Evolutionary conservation across 2,329 filamentous ascomycete genomes (phyloP).

Genomic region (Fusarium marasasianum): DNA sequence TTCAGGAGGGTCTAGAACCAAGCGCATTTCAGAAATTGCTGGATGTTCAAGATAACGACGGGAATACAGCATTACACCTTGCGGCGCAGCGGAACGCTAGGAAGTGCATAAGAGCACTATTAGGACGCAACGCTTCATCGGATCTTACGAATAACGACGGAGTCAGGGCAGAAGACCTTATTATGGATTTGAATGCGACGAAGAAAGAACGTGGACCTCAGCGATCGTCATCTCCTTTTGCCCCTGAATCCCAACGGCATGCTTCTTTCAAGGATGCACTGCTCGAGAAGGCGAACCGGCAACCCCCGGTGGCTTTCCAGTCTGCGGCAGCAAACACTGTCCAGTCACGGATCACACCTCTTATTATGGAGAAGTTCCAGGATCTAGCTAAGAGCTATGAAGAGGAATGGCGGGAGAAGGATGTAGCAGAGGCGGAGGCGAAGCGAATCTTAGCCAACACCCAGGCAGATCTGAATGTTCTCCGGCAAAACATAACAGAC

Average conservation of each 20-base stretch:
- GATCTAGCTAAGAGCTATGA: slow-evolving; percentile 77
- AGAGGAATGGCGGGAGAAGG: slow-evolving; percentile 78
- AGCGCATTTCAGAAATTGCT: slow-evolving; percentile 81
- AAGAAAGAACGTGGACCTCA: slow-evolving; percentile 74
- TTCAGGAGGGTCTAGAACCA: slow-evolving; percentile 80
- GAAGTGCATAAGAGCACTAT: slow-evolving; percentile 84
- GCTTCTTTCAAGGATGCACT: slow-evolving; percentile 63
- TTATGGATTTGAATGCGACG: slow-evolving; percentile 77
- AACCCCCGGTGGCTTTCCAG: slow-evolving; percentile 57
- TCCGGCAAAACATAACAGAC: slow-evolving; percentile 69
- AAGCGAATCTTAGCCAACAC: slow-evolving; percentile 72
- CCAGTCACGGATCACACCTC: slow-evolving; percentile 73
- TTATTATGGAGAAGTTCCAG: slow-evolving; percentile 77
- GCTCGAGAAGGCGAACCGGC: slow-evolving; percentile 54
- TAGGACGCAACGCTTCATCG: slow-evolving; percentile 82
- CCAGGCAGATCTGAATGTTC: slow-evolving; percentile 70
- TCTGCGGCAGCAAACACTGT: slow-evolving; percentile 75
- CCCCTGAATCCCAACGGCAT: slow-evolving; percentile 67
- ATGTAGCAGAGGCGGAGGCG: slow-evolving; percentile 74
- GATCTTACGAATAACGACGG: slow-evolving; percentile 85
- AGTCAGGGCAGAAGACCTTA: slow-evolving; percentile 84
- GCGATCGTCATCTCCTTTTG: slow-evolving; percentile 79
- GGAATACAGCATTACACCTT: slow-evolving; percentile 84
- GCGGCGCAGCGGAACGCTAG: slow-evolving; percentile 85
- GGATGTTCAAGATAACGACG: slow-evolving; percentile 83